Evolutionary conservation across 2,329 filamentous ascomycete genomes (phyloP).

Genomic region (Fusarium fracticaudum): DNA sequence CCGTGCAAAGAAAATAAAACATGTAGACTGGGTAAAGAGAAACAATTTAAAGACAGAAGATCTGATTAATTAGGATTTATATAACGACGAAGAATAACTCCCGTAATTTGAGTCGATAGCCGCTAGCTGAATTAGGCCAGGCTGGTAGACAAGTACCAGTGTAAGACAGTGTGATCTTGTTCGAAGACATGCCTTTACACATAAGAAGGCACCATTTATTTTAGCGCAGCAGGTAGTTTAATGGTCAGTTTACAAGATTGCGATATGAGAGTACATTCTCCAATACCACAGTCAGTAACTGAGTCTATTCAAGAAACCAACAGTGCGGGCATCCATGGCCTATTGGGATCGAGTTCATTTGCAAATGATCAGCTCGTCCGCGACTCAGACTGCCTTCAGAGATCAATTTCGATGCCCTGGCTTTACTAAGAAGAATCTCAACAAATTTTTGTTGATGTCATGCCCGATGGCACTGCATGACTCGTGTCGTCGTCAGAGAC

Average conservation of each 20-base stretch:
- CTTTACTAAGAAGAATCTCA: background rate
- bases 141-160: accelerated
- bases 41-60: background rate
- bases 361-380: background rate
- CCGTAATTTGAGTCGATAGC: background rate
- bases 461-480: background rate
- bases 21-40: too few relatives aligned
- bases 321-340: accelerated
- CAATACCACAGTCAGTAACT: accelerated
- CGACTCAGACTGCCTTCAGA: background rate
- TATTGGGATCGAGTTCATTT: background rate
- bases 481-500: background rate
- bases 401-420: too few relatives aligned
- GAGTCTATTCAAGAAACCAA: background rate
- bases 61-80: background rate
- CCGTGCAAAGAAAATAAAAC: background rate
- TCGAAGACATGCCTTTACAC: background rate
- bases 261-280: background rate
- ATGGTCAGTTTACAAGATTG: background rate
- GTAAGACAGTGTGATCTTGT: background rate
- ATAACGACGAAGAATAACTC: background rate
- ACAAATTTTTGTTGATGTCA: background rate
- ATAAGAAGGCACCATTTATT: too few relatives aligned
- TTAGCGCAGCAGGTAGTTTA: background rate
- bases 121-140: background rate